phyloP scores from a whole-genome alignment of 2,329 filamentous ascomycete genomes.

The Fusarium citri region DNA sequence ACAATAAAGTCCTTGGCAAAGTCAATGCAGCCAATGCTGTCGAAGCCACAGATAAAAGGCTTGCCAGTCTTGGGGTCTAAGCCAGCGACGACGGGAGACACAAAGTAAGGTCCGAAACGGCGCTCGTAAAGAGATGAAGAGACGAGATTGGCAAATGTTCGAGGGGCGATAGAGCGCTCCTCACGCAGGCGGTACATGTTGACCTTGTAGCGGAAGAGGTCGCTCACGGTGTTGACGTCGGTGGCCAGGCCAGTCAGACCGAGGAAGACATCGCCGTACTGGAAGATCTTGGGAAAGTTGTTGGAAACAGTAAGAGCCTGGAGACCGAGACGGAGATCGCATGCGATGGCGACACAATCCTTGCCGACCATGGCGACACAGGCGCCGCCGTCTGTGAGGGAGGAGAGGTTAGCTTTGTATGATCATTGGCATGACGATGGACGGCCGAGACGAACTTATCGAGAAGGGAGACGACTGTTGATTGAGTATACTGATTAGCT shows the following conservation, averaged over 20 bases:
- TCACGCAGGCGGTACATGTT: slow-evolving; percentile 99
- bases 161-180: slow-evolving; percentile 93
- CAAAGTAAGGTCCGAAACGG: slow-evolving; percentile 96
- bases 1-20: slow-evolving; percentile 99
- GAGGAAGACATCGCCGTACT: slow-evolving; percentile 94
- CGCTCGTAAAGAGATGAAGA: slow-evolving; percentile 91
- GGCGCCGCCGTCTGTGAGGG: slow-evolving; percentile 79
- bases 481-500: slow-evolving; percentile 48
- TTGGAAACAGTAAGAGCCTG: slow-evolving; percentile 98
- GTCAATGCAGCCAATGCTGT: slow-evolving; percentile 99
- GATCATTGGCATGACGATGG: slow-evolving; percentile 4
- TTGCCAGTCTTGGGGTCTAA: slow-evolving; percentile 93
- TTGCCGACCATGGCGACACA: slow-evolving; percentile 99
- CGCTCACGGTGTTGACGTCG: slow-evolving; percentile 92
- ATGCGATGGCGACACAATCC: slow-evolving; percentile 99
- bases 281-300: slow-evolving; percentile 99
- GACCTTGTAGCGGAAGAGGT: slow-evolving; percentile 99
- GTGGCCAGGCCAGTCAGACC: slow-evolving; percentile 96
- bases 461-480: slow-evolving; percentile 88
- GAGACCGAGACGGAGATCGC: slow-evolving; percentile 96
- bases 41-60: slow-evolving; percentile 99
- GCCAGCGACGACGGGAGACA: slow-evolving; percentile 92
- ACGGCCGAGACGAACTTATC: slow-evolving; percentile 76
- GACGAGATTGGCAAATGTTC: slow-evolving; percentile 97
- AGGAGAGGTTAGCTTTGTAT: slow-evolving; percentile 31